phyloP scores from a whole-genome alignment of 331 rosid genomes.

The Malus hybrid region DNA sequence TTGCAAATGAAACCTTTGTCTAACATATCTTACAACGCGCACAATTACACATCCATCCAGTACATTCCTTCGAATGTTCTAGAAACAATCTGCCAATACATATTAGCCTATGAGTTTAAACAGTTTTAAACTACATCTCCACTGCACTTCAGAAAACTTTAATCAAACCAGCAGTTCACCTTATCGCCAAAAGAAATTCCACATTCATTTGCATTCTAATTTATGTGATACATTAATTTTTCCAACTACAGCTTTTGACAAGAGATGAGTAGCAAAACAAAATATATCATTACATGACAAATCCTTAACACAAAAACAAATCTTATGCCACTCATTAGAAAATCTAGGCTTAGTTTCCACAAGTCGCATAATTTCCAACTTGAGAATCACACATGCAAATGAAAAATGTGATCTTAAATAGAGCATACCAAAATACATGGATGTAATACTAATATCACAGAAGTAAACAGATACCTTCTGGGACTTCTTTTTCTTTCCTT shows the following conservation, averaged over 20 bases:
- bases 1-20: background rate
- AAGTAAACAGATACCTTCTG: constrained; percentile 59
- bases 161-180: background rate
- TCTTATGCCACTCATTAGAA: background rate
- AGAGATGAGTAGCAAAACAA: background rate
- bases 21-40: background rate
- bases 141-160: background rate
- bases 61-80: background rate
- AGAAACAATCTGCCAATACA: background rate
- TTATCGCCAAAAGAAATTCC: background rate
- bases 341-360: background rate
- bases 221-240: background rate
- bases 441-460: background rate
- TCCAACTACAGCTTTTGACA: background rate
- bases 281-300: background rate
- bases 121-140: background rate
- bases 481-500: constrained; percentile 81
- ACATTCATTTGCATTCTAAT: background rate
- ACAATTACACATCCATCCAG: background rate
- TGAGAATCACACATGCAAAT: background rate
- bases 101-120: background rate
- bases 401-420: background rate
- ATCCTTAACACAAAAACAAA: background rate
- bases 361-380: background rate
- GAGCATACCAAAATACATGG: background rate